These are phyloP conservation scores for Termitomyces sp. DNA, from an alignment of 768 basidiomycete species.

Conservation along the genomic window DNA sequence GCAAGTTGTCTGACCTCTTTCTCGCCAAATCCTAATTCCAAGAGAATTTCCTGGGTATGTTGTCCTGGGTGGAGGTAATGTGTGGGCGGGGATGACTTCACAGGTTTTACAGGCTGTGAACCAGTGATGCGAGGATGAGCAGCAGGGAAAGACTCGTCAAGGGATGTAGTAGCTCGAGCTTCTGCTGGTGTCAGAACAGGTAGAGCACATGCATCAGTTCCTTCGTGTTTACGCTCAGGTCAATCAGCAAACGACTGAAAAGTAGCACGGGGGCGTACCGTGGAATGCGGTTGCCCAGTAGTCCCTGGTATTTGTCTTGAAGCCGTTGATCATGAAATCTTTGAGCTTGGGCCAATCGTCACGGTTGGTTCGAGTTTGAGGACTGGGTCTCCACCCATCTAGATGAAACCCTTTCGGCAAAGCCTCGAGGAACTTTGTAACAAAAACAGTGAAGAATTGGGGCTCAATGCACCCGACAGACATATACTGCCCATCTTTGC, in stretches of 20 bases:
- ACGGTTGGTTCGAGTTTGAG: slow-evolving; percentile 36
- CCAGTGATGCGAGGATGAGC: slow-evolving; percentile 44
- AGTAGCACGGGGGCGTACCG: slow-evolving; percentile 38
- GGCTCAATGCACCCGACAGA: slow-evolving; percentile 74
- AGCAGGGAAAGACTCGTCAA: slow-evolving; percentile 35
- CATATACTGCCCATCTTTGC: slow-evolving; percentile 71
- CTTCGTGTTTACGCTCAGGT: slow-evolving; percentile 26
- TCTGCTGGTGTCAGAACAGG: slow-evolving; percentile 65
- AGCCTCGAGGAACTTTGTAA: slow-evolving; percentile 46
- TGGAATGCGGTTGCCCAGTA: slow-evolving; percentile 68
- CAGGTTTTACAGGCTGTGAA: slow-evolving; percentile 19
- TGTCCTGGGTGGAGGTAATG: slow-evolving; percentile 38
- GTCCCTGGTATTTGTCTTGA: slow-evolving; percentile 53
- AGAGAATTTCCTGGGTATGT: slow-evolving; percentile 50
- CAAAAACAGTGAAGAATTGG: slow-evolving; percentile 61
- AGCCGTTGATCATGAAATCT: slow-evolving; percentile 59
- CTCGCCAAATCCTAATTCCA: slow-evolving; percentile 45
- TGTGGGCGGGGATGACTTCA: slow-evolving; percentile 4
- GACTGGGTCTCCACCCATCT: slow-evolving; percentile 52
- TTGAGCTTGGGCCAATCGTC: slow-evolving; percentile 54
- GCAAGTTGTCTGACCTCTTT: slow-evolving; percentile 34
- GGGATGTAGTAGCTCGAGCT: slow-evolving; percentile 40
- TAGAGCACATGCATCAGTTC: slow-evolving; percentile 65
- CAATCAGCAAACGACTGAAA: not conserved
- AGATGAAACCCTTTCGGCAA: slow-evolving; percentile 40